Evolutionary conservation across 192 early-diverging fungal species (phyloP), one percentile per base, ranked within the genome.

Genomic region (Rhizophlyctis rosea): DNA sequence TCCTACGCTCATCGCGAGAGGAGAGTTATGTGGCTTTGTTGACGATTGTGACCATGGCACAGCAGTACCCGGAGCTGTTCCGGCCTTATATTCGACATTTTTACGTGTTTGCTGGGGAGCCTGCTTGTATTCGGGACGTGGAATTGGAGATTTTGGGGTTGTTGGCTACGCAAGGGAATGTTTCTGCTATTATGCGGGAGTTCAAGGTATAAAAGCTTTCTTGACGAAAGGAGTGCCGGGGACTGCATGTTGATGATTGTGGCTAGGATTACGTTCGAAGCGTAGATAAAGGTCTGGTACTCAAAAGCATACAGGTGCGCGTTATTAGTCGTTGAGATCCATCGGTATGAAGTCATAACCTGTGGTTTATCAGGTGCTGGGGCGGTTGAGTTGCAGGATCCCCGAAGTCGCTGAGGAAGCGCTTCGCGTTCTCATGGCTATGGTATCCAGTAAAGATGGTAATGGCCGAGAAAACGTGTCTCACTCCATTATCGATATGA

Each of bases 131-230:
- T 53, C 84, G 90, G 33, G 81, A 89, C 52, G 56, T 90, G 49
- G 95, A 98, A 71, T 71, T 98, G 62, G 88, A 91, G 32, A 91
- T 97, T 31, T 61, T 98, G 64, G 86, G 82, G 18, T 61, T 79
- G 24, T 64, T 94, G 21, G 88, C 83, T 1, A 78, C 79, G 3
- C 78, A 81, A n/a, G 77, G 65, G 35, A 92, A 93, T 68, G 86
- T 86, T 21, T 76, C 62, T 1, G 64, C 80, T 29, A 71, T 96
- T 59, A 69, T 95, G 27, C 75, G 76, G 16, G 94, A 96, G 70
- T 70, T 93, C 7, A 82, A 89, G 71, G 88, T 84, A 69, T 50
- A 23, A 24, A 31, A 3, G 27, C n/a, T n/a, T n/a, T n/a, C n/a
- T n/a, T n/a, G n/a, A n/a, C n/a, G n/a, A n/a, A n/a, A n/a, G n/a